Percentiles rank a stretch among this genome's conserved stretches.
phyloP scores from a whole-genome alignment of 2,329 filamentous ascomycete genomes.

The Lachnellula subtilissima region DNA sequence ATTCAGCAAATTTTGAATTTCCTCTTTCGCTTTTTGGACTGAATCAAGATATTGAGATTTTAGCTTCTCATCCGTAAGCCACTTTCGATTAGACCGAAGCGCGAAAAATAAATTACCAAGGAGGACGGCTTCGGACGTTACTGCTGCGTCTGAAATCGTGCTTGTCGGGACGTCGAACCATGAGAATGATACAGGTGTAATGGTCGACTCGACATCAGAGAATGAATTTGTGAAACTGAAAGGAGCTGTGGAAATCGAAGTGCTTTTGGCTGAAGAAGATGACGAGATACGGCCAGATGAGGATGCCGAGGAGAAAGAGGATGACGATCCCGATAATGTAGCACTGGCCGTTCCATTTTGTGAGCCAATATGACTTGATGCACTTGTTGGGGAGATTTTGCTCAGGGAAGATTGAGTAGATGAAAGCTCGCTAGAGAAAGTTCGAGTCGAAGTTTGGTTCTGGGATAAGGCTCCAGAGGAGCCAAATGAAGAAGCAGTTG shows the following conservation, averaged over 20 bases:
- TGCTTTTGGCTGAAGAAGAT: neutral
- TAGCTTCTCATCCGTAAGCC: slow-evolving; percentile 6
- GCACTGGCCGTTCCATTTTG: neutral
- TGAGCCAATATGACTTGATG: neutral
- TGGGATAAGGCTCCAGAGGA: too few species aligned
- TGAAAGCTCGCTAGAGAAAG: too few species aligned
- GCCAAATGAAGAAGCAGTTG: neutral
- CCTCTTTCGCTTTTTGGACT: slow-evolving; percentile 1
- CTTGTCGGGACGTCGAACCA: slow-evolving; percentile 3
- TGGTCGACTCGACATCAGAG: neutral
- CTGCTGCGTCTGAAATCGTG: slow-evolving; percentile 1
- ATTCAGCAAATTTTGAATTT: neutral
- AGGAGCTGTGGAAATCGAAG: neutral
- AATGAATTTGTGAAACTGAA: neutral
- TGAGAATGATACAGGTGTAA: neutral
- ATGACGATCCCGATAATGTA: neutral
- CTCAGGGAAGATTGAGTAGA: too few species aligned
- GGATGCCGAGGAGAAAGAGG: neutral
- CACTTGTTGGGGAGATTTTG: neutral
- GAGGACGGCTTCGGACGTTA: slow-evolving; percentile 2
- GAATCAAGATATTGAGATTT: slow-evolving; percentile 5
- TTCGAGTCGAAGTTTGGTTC: too few species aligned
- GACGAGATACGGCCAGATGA: neutral
- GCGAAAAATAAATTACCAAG: slow-evolving; percentile 4
- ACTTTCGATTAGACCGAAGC: slow-evolving; percentile 4